Evolutionary conservation across 2,329 filamentous ascomycete species (phyloP).

Genomic region (Cordyceps fumosorosea): DNA sequence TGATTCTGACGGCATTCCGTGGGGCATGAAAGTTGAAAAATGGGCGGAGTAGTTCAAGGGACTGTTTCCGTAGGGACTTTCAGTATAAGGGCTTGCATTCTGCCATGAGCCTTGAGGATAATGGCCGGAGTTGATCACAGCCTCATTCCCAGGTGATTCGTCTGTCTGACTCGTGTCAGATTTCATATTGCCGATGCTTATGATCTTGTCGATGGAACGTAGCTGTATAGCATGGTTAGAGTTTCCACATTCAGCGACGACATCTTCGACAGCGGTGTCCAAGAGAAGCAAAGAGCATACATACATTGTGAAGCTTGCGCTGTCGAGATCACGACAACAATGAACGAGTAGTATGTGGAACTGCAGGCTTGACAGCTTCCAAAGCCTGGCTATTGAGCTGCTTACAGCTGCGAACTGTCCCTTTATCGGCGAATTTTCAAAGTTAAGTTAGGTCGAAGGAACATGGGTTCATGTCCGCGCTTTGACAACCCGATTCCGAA

Average conservation of each 20-base stretch:
- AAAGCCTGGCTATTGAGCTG: background rate
- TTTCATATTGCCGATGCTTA: slow-evolving; percentile 22
- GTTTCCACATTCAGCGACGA: background rate
- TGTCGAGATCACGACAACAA: too few relatives aligned
- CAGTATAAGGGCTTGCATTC: slow-evolving; percentile 56
- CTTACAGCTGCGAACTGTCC: background rate
- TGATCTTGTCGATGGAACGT: background rate
- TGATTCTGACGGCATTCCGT: slow-evolving; percentile 45
- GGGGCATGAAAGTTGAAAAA: slow-evolving; percentile 48
- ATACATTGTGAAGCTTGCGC: background rate
- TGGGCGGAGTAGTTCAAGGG: slow-evolving; percentile 61
- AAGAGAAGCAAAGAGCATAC: background rate
- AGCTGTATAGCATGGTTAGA: background rate
- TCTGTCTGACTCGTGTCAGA: slow-evolving; percentile 27
- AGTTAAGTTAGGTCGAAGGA: background rate
- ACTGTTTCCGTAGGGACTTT: slow-evolving; percentile 44
- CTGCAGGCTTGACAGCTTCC: background rate
- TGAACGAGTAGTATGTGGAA: background rate
- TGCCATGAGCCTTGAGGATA: slow-evolving; percentile 42
- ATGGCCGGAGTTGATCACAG: background rate
- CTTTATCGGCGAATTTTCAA: background rate
- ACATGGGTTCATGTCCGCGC: background rate
- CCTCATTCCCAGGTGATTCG: slow-evolving; percentile 26
- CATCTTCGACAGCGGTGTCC: background rate
- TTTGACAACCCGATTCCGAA: background rate